Percentiles rank a stretch among this genome's conserved stretches.
These are phyloP conservation scores for Lophium mytilinum DNA, from an alignment of 495 filamentous ascomycete species.

Conservation along the genomic window DNA sequence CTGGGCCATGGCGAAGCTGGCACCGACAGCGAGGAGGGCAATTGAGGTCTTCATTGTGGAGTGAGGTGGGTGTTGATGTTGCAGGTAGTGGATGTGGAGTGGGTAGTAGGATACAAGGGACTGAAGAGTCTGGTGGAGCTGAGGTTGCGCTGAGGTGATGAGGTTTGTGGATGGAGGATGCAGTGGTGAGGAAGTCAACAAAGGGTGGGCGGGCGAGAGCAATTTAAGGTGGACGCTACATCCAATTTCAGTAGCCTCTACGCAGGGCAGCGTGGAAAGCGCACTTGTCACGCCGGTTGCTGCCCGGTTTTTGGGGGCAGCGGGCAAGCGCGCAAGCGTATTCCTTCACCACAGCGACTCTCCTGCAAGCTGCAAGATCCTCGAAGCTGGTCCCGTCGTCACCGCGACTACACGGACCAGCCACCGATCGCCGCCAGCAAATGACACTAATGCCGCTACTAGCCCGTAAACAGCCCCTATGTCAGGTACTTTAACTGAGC, in stretches of 20 bases:
- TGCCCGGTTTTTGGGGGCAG: neutral
- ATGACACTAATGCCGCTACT: too few species aligned
- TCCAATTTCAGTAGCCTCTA: neutral
- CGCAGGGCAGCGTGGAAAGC: neutral
- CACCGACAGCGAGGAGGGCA: conserved; percentile 30
- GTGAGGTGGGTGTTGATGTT: conserved; percentile 5
- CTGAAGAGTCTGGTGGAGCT: neutral
- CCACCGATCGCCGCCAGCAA: too few species aligned
- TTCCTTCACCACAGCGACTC: too few species aligned
- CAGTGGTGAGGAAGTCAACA: neutral
- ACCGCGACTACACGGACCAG: too few species aligned
- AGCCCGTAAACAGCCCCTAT: too few species aligned
- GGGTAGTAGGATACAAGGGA: conserved; percentile 11
- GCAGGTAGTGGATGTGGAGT: neutral
- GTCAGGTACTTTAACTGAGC: too few species aligned
- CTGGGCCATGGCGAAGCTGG: conserved; percentile 29
- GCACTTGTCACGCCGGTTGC: neutral
- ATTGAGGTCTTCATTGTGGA: conserved; percentile 32
- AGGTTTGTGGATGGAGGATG: neutral
- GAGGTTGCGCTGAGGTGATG: neutral
- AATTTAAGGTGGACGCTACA: neutral
- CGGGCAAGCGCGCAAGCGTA: neutral
- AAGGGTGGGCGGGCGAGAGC: neutral
- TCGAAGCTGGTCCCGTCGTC: too few species aligned
- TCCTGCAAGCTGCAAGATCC: neutral